phyloP scores from a whole-genome alignment of 148 eudicot genomes.

The Vaccinium myrtillus region DNA sequence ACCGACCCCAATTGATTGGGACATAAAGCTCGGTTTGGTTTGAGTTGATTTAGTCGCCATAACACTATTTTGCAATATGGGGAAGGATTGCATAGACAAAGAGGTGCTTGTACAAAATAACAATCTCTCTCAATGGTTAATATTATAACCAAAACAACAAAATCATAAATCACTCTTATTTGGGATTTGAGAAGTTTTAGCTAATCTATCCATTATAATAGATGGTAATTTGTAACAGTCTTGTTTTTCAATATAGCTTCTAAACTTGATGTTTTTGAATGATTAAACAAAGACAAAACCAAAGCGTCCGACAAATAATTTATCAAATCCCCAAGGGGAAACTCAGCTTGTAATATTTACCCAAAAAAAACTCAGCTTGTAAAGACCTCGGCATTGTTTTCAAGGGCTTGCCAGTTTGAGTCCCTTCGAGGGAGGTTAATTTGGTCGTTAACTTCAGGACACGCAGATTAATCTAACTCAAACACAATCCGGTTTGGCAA shows the following conservation, averaged over 20 bases:
- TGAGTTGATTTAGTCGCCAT: too few species aligned
- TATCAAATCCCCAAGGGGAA: not conserved
- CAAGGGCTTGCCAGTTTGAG: not conserved
- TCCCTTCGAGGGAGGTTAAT: not conserved
- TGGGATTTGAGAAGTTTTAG: not conserved
- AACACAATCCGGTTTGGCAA: not conserved
- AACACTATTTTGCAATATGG: not conserved
- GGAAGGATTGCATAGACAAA: not conserved
- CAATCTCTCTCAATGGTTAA: not conserved
- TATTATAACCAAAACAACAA: not conserved
- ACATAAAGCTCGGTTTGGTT: too few species aligned
- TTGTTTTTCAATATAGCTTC: not conserved
- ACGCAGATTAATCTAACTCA: not conserved
- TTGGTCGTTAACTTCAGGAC: not conserved
- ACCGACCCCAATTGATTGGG: too few species aligned
- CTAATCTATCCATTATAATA: not conserved
- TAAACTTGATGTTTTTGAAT: not conserved
- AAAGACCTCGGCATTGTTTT: not conserved
- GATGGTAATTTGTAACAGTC: not conserved
- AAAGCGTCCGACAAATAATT: not conserved
- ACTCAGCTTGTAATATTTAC: not conserved
- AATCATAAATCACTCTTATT: not conserved
- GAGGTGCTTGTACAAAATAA: not conserved
- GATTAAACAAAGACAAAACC: not conserved
- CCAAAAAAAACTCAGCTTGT: not conserved